Percentiles rank a stretch among this genome's conserved stretches.
Conservation (phyloP, 495 filamentous ascomycete genomes). For the Aspergillus cavernicola region DNA sequence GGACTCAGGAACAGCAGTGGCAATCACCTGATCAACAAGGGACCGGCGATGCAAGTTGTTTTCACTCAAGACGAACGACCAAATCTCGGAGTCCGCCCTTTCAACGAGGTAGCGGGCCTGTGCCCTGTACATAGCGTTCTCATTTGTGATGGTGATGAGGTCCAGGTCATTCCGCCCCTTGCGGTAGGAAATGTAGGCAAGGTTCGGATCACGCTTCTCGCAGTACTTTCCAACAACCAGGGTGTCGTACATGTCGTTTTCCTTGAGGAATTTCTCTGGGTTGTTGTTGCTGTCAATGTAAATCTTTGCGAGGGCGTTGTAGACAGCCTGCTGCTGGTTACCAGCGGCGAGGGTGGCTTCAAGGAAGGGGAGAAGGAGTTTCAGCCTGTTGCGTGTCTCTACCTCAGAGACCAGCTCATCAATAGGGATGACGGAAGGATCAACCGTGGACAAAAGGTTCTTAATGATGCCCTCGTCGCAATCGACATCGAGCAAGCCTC, state of each 20-base stretch:
- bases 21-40: conserved; percentile 93
- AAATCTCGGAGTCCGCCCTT: conserved; percentile 84
- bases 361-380: conserved; percentile 93
- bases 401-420: conserved; percentile 95
- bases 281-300: conserved; percentile 99
- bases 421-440: conserved; percentile 82
- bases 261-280: conserved; percentile 96
- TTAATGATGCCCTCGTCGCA: conserved; percentile 97
- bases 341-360: conserved; percentile 86
- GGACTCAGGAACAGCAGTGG: conserved; percentile 92
- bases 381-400: conserved; percentile 90
- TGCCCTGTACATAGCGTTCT: conserved; percentile 97
- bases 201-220: conserved; percentile 95
- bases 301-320: conserved; percentile 98
- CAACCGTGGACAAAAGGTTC: conserved; percentile 82
- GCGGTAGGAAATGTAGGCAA: conserved; percentile 91
- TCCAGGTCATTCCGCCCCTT: conserved; percentile 98
- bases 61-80: conserved; percentile 88
- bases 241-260: conserved; percentile 96
- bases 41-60: conserved; percentile 94
- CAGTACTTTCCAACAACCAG: conserved; percentile 95
- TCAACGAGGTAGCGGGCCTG: conserved; percentile 95
- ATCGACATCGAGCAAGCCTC: conserved; percentile 93
- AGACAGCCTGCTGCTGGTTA: conserved; percentile 97
- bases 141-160: conserved; percentile 95